Conservation (phyloP, 1,284 basidiomycete genomes). For the Meira nashicola region DNA sequence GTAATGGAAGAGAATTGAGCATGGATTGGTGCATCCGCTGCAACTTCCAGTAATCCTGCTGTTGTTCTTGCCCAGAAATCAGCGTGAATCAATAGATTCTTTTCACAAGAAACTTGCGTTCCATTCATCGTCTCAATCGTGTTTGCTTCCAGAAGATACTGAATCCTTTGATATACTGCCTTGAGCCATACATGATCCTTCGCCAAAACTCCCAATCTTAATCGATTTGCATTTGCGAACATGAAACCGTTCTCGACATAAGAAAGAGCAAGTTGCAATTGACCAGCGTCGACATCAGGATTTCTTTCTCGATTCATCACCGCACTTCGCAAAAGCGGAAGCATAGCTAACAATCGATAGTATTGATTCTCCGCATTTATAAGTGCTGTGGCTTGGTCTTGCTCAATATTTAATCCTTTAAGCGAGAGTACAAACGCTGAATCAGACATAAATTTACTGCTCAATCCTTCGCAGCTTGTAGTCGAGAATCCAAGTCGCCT, state of each 20-base stretch:
- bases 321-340: conserved; percentile 67
- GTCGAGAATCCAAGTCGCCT: conserved; percentile 68
- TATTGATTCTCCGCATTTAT: conserved; percentile 53
- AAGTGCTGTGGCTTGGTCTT: neutral
- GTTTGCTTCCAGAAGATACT: neutral
- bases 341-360: conserved; percentile 63
- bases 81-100: too few relatives aligned
- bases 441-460: too few relatives aligned
- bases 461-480: neutral
- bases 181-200: neutral
- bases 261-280: conserved; percentile 73
- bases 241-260: conserved; percentile 68
- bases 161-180: neutral
- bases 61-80: too few relatives aligned
- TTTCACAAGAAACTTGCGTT: too few relatives aligned
- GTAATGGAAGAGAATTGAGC: too few relatives aligned
- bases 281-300: conserved; percentile 72
- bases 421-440: conserved; percentile 21
- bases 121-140: too few relatives aligned
- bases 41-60: too few relatives aligned
- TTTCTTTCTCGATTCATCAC: conserved; percentile 65
- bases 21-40: too few relatives aligned
- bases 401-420: neutral
- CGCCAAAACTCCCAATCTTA: conserved; percentile 9
- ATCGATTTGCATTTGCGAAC: conserved; percentile 28